Evolutionary conservation across 192 early-diverging fungal species (phyloP), one percentile per base, ranked within the genome.

Genomic region (Coemansia sp.): DNA sequence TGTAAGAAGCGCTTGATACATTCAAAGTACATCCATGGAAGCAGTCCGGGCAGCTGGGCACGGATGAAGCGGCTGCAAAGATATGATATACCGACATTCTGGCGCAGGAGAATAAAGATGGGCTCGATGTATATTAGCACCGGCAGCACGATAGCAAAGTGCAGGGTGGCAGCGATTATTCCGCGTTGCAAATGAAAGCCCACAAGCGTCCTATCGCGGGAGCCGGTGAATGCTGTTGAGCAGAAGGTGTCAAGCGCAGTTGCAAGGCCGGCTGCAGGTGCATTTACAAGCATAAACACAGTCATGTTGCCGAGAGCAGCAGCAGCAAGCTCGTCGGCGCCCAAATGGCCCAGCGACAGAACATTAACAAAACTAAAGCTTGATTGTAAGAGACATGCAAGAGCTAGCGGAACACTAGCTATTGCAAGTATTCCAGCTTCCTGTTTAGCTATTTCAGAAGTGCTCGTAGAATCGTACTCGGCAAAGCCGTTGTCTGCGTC

Each of bases 1-100:
- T 96, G 92, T 21, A 97, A 76, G 64, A 85, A 97, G 60, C 92
- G 86, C 69, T 93, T 92, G 45, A 93, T 70, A 68, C 90, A 92
- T 61, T 97, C 95, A 83, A 91, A 90, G 15, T 86, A 82, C 73
- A 97, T 75, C 74, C 84, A 88, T 2, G 94, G 90, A 28, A 91
- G 87, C 34, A 88, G 85, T 2, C 94, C 92, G 4, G 89, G 74
- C 45, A 95, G 69, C 33, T 90, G 82, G 23, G 81, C 88, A 4
- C 82, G 68, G n/a, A 91, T 64, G 72, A 88, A 99, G 37, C 76
- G 34, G 8, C 88, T 90, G 21, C 92, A 85, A 7, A 95, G 72
- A 1, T 70, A 10, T 0, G 95, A 86, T 12, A 97, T 67, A 33
- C 84, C 75, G 0, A 83, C 70, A 42, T 96, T 87, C 80, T 99